Evolutionary conservation across 352 stramenopile species (phyloP).

Genomic region (Globisporangium cylindrosporum): DNA sequence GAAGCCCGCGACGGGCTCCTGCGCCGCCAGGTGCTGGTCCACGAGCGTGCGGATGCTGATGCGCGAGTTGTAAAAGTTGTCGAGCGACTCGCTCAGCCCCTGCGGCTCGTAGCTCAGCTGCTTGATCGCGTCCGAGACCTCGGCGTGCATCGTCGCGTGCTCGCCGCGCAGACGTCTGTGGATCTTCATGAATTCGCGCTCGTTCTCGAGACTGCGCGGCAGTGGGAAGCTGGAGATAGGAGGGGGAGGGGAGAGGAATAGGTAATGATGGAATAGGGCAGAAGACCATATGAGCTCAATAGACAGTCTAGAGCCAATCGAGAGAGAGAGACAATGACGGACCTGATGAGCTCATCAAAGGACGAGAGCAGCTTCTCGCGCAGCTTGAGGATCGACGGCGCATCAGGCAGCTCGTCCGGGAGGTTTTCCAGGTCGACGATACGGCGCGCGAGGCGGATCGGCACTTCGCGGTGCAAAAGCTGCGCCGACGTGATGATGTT

Average conservation of each 20-base stretch:
- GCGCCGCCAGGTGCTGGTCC: slow-evolving; percentile 71
- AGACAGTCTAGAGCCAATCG: too few species aligned
- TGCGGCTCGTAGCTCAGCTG: slow-evolving; percentile 53
- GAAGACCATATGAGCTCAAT: too few species aligned
- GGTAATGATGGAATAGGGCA: too few species aligned
- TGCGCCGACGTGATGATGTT: slow-evolving; percentile 78
- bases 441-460: slow-evolving; percentile 73
- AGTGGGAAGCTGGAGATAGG: slow-evolving; percentile 37
- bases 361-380: slow-evolving; percentile 62
- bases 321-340: background rate
- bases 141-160: slow-evolving; percentile 72
- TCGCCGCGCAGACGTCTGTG: slow-evolving; percentile 54
- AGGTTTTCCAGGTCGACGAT: slow-evolving; percentile 86
- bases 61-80: slow-evolving; percentile 83
- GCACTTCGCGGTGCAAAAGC: slow-evolving; percentile 72
- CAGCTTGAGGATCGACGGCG: slow-evolving; percentile 55
- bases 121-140: slow-evolving; percentile 59
- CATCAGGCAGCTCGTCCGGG: slow-evolving; percentile 58
- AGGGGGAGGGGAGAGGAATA: background rate
- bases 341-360: slow-evolving; percentile 68
- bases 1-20: slow-evolving; percentile 53
- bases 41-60: slow-evolving; percentile 84
- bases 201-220: slow-evolving; percentile 48
- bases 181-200: slow-evolving; percentile 60
- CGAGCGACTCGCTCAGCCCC: slow-evolving; percentile 57